phyloP scores from a whole-genome alignment of 345 rosid genomes.

The Eucalyptus pumila region DNA sequence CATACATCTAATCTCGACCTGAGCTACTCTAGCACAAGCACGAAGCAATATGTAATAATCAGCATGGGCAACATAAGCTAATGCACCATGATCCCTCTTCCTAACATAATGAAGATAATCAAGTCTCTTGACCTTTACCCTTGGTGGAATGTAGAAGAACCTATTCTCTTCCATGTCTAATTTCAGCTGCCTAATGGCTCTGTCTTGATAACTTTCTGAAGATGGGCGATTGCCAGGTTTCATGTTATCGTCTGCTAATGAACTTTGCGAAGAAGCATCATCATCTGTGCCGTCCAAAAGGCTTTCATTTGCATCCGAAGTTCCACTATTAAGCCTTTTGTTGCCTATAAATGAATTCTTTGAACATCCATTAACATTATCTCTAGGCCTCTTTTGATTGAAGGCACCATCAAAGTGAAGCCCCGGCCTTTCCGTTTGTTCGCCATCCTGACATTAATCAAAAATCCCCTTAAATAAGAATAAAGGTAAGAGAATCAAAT shows the following conservation, averaged over 20 bases:
- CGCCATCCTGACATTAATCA: constrained; percentile 6
- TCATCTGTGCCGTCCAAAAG: not conserved
- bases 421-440: not conserved
- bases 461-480: not conserved
- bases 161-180: constrained; percentile 59
- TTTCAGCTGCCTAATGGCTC: constrained; percentile 30
- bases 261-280: not conserved
- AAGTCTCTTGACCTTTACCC: constrained; percentile 37
- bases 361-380: not conserved
- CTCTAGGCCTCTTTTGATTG: constrained; percentile 18
- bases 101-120: constrained; percentile 56
- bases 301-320: not conserved
- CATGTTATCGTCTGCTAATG: not conserved
- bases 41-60: constrained; percentile 75
- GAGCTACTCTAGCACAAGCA: constrained; percentile 46
- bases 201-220: constrained; percentile 1
- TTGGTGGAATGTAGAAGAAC: constrained; percentile 66
- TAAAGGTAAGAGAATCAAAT: not conserved
- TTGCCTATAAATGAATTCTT: constrained; percentile 5
- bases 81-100: constrained; percentile 44
- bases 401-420: not conserved
- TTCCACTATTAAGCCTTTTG: not conserved
- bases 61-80: constrained; percentile 53
- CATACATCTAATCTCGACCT: constrained; percentile 54
- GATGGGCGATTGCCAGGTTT: not conserved